phyloP scores from a whole-genome alignment of 257 asterid species.

The Orobanche coerulescens region DNA sequence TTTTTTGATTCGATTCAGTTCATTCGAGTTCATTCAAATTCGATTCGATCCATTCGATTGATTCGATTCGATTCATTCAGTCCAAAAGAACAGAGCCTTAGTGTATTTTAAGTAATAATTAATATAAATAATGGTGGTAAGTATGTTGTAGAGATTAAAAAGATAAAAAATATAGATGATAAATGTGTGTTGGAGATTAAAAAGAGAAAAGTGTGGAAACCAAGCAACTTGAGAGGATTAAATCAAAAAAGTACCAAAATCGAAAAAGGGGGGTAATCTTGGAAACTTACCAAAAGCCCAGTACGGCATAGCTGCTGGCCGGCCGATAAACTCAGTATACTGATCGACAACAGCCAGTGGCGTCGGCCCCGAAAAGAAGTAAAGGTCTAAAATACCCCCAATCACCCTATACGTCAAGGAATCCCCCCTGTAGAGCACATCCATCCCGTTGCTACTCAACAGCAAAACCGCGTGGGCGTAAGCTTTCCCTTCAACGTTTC shows the following conservation, averaged over 20 bases:
- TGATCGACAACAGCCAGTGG: constrained; percentile 89
- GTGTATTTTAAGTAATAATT: too few relatives aligned
- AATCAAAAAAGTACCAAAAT: background rate
- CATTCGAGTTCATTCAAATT: too few relatives aligned
- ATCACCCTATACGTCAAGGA: constrained; percentile 84
- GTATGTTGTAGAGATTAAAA: too few relatives aligned
- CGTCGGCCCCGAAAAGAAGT: constrained; percentile 82
- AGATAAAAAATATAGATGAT: too few relatives aligned
- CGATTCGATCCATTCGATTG: too few relatives aligned
- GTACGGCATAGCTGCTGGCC: constrained; percentile 98
- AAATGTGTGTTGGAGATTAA: too few relatives aligned
- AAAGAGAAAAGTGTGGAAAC: too few relatives aligned
- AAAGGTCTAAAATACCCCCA: constrained; percentile 91
- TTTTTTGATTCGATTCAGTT: too few relatives aligned
- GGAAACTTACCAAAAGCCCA: constrained; percentile 79
- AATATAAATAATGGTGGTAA: too few relatives aligned
- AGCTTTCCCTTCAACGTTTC: constrained; percentile 52
- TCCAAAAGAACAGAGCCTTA: too few relatives aligned
- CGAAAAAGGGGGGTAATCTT: background rate
- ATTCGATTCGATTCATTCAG: too few relatives aligned
- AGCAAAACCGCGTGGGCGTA: constrained; percentile 70
- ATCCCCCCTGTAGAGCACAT: constrained; percentile 68
- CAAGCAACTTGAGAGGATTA: background rate
- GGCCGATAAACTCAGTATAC: constrained; percentile 67
- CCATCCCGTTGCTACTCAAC: constrained; percentile 95